Conservation (phyloP, 495 filamentous ascomycete species). For the Hypoxylon lienhwacheense region DNA sequence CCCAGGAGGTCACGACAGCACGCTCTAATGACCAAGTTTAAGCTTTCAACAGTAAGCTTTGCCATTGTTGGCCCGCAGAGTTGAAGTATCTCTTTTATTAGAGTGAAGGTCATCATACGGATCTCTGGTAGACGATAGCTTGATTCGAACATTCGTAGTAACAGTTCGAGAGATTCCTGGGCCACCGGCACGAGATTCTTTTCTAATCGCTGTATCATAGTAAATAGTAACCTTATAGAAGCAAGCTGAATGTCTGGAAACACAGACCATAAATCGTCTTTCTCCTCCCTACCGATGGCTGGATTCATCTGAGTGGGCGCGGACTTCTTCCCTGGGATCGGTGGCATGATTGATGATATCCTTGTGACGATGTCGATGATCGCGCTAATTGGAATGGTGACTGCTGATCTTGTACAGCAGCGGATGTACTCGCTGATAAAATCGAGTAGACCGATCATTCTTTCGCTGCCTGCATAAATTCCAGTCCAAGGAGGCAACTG, state of each 20-base stretch:
- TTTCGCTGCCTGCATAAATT: slow-evolving; percentile 67
- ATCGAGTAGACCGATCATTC: slow-evolving; percentile 64
- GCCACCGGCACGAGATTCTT: slow-evolving; percentile 55
- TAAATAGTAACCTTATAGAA: slow-evolving; percentile 59
- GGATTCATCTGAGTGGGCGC: slow-evolving; percentile 57
- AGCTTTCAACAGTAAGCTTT: slow-evolving; percentile 60
- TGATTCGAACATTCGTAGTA: slow-evolving; percentile 66
- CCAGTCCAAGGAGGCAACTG: slow-evolving; percentile 71
- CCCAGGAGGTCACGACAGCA: slow-evolving; percentile 68
- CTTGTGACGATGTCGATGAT: slow-evolving; percentile 67
- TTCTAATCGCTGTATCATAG: slow-evolving; percentile 57
- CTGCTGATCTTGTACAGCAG: slow-evolving; percentile 58
- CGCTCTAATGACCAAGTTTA: slow-evolving; percentile 58
- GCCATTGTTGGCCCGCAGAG: slow-evolving; percentile 64
- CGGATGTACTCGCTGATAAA: slow-evolving; percentile 56
- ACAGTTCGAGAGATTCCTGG: slow-evolving; percentile 65
- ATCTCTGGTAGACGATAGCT: slow-evolving; percentile 60
- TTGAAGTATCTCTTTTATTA: slow-evolving; percentile 59
- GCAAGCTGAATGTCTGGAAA: slow-evolving; percentile 74
- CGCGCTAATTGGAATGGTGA: slow-evolving; percentile 64
- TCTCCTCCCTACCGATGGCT: slow-evolving; percentile 74
- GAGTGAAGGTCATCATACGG: slow-evolving; percentile 60
- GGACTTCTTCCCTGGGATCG: slow-evolving; percentile 42
- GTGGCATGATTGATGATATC: slow-evolving; percentile 66
- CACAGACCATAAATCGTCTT: slow-evolving; percentile 68